phyloP scores from a whole-genome alignment of 2,329 filamentous ascomycete genomes.

The Teratosphaeria viscida region DNA sequence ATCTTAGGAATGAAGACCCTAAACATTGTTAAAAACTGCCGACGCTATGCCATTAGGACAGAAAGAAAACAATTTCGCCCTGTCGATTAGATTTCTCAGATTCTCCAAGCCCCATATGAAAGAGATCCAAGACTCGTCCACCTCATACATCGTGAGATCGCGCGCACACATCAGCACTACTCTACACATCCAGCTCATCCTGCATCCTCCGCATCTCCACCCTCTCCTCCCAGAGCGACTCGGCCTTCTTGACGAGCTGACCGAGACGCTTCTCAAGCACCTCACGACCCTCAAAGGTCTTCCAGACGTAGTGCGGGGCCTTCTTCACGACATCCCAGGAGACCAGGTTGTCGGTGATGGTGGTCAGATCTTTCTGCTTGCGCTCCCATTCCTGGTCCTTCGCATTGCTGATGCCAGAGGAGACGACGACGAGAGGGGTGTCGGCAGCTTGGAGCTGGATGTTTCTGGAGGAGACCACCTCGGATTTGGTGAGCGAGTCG shows the following conservation, averaged over 20 bases:
- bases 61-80: background rate
- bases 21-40: background rate
- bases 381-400: slow-evolving; percentile 63
- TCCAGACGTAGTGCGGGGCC: slow-evolving; percentile 82
- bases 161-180: no score
- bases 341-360: slow-evolving; percentile 66
- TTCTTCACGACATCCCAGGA: slow-evolving; percentile 79
- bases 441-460: slow-evolving; percentile 79
- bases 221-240: background rate
- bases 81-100: background rate
- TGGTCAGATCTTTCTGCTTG: slow-evolving; percentile 75
- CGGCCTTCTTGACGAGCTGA: slow-evolving; percentile 49
- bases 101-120: background rate
- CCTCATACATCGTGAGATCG: background rate
- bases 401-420: slow-evolving; percentile 63
- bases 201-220: background rate
- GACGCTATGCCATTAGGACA: background rate
- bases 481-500: slow-evolving; percentile 69
- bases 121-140: background rate
- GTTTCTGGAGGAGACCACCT: slow-evolving; percentile 65
- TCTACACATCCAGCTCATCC: background rate
- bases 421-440: slow-evolving; percentile 69
- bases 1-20: background rate
- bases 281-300: slow-evolving; percentile 57
- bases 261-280: slow-evolving; percentile 69